Conservation (phyloP, 1,284 basidiomycete genomes). For the Xanthoconium separans region DNA sequence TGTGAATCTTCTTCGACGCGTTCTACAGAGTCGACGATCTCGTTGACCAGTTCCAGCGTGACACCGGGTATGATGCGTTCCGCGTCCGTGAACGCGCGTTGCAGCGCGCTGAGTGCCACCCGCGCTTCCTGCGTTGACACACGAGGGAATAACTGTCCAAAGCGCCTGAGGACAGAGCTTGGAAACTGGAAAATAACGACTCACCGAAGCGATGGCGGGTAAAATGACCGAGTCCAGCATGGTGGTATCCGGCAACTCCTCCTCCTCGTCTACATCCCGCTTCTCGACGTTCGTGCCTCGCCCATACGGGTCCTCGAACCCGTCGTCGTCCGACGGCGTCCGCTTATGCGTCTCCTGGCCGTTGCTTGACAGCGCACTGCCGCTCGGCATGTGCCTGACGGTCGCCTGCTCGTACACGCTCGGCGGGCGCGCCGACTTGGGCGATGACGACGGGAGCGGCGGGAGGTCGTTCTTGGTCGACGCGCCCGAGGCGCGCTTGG, state of each 20-base stretch:
- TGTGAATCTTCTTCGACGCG: conserved; percentile 69
- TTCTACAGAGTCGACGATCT: conserved; percentile 90
- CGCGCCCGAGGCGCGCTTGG: conserved; percentile 26
- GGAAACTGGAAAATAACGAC: not conserved
- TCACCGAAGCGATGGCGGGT: conserved; percentile 87
- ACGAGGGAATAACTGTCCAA: conserved; percentile 76
- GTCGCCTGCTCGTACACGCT: conserved; percentile 63
- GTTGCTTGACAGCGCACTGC: conserved; percentile 12
- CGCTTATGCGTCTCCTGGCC: conserved; percentile 30
- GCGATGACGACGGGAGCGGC: conserved; percentile 33
- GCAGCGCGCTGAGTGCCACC: conserved; percentile 77
- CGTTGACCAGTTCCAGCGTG: conserved; percentile 78
- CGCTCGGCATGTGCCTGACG: conserved; percentile 53
- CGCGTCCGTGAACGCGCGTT: conserved; percentile 88
- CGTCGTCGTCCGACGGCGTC: conserved; percentile 63
- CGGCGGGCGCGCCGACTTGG: conserved; percentile 34
- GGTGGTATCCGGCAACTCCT: conserved; percentile 78
- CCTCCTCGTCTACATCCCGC: conserved; percentile 44
- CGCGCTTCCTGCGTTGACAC: conserved; percentile 87
- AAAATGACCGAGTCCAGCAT: conserved; percentile 95
- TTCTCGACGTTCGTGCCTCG: conserved; percentile 31
- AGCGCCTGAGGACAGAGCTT: too few relatives aligned
- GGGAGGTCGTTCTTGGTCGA: conserved; percentile 63
- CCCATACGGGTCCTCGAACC: conserved; percentile 55
- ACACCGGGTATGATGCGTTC: conserved; percentile 83